Conservation (phyloP, 164 flowering plant species). For the Magnolia kwangsiensis region DNA sequence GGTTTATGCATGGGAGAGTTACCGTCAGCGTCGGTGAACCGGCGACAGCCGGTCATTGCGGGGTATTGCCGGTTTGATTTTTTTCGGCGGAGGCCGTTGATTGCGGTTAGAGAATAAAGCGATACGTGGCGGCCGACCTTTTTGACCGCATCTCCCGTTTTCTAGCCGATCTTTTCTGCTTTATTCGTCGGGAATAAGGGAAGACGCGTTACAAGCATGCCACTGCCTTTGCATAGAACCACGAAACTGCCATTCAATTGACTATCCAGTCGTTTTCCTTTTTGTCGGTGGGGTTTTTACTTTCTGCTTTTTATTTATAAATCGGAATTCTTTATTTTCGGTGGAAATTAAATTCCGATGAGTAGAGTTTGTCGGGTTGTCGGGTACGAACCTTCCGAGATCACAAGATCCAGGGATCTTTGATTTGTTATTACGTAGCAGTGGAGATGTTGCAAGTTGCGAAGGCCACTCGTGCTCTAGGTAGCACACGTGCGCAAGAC, state of each 20-base stretch:
- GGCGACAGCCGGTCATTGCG: slow-evolving; percentile 46
- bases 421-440: neutral
- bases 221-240: neutral
- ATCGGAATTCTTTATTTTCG: neutral
- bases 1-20: neutral
- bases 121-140: slow-evolving; percentile 19
- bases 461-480: no score
- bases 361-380: slow-evolving; percentile 4
- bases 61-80: slow-evolving; percentile 42
- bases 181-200: neutral
- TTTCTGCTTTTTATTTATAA: neutral
- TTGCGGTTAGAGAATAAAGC: slow-evolving; percentile 63
- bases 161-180: neutral
- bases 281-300: neutral
- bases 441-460: neutral
- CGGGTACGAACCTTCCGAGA: slow-evolving; percentile 2
- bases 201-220: neutral
- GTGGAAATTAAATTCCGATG: neutral
- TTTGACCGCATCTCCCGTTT: slow-evolving; percentile 19
- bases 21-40: slow-evolving; percentile 42
- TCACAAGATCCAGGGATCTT: neutral
- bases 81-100: slow-evolving; percentile 57
- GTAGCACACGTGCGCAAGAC: neutral
- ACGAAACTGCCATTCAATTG: neutral
- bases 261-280: no score